These are phyloP conservation scores for Calvatia gigantea DNA, from an alignment of 768 basidiomycete species.

Conservation along the genomic window DNA sequence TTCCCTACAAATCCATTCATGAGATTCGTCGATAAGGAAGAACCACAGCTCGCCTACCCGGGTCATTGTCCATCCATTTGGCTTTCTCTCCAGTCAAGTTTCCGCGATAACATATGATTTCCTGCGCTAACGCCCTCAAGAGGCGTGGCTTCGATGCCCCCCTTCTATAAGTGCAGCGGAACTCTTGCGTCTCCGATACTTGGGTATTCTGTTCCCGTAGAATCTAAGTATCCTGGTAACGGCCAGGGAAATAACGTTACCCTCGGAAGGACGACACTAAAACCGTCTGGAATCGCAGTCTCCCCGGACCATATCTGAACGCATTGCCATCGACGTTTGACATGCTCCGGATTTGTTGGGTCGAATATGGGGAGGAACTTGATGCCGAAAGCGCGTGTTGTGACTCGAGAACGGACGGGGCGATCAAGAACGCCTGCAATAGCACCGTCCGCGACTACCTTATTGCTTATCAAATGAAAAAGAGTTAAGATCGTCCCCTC, in stretches of 20 bases:
- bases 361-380: conserved; percentile 34
- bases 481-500: too few species aligned
- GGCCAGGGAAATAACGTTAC: conserved; percentile 24
- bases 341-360: conserved; percentile 33
- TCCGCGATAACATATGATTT: conserved; percentile 1
- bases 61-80: conserved; percentile 4
- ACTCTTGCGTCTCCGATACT: conserved; percentile 38
- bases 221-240: background rate
- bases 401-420: conserved; percentile 43
- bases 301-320: conserved; percentile 35
- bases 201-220: background rate
- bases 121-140: background rate
- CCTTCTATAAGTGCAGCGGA: conserved; percentile 13
- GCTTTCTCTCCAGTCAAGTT: background rate
- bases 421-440: conserved; percentile 42
- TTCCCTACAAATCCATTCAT: too few species aligned
- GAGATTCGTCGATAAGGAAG: too few species aligned
- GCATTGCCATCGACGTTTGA: conserved; percentile 25
- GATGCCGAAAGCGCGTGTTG: conserved; percentile 46
- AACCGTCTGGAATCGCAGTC: conserved; percentile 33
- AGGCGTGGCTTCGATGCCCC: background rate
- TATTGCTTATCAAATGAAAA: conserved; percentile 26
- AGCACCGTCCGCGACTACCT: conserved; percentile 52
- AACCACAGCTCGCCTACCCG: too few species aligned
- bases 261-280: conserved; percentile 38